Conservation (phyloP, 345 rosid genomes). For the Eutrema heterophyllum region DNA sequence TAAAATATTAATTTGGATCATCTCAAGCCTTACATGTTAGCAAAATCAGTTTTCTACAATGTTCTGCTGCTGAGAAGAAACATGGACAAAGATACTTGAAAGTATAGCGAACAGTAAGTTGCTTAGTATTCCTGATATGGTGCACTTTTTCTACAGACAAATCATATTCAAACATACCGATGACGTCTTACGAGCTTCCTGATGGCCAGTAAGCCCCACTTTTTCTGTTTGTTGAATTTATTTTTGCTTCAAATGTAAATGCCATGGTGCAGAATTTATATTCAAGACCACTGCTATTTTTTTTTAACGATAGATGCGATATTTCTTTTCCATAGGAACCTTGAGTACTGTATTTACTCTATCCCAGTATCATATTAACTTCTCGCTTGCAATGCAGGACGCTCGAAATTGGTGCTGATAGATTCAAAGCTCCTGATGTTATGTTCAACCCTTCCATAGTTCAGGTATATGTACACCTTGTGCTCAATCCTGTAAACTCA, state of each 20-base stretch:
- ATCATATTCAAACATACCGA: constrained; percentile 84
- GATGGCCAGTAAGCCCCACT: constrained; percentile 82
- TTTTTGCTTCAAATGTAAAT: neutral
- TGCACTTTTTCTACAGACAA: constrained; percentile 43
- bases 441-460: constrained; percentile 73
- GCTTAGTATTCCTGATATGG: constrained; percentile 10
- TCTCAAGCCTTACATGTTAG: neutral
- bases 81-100: neutral
- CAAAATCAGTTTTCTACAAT: neutral
- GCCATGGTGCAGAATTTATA: neutral
- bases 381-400: constrained; percentile 43
- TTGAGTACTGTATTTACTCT: neutral
- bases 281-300: neutral
- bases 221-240: neutral
- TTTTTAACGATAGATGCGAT: neutral
- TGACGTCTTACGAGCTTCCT: constrained; percentile 92
- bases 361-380: neutral
- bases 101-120: neutral
- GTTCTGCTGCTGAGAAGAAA: neutral
- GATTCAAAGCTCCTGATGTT: constrained; percentile 90
- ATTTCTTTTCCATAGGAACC: neutral
- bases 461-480: constrained; percentile 38
- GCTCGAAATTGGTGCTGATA: constrained; percentile 90
- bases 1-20: neutral
- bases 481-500: neutral